Evolutionary conservation across 306 rosid genomes (phyloP), one percentile per base, ranked within the genome.

Genomic region (Dalbergia cultrata): DNA sequence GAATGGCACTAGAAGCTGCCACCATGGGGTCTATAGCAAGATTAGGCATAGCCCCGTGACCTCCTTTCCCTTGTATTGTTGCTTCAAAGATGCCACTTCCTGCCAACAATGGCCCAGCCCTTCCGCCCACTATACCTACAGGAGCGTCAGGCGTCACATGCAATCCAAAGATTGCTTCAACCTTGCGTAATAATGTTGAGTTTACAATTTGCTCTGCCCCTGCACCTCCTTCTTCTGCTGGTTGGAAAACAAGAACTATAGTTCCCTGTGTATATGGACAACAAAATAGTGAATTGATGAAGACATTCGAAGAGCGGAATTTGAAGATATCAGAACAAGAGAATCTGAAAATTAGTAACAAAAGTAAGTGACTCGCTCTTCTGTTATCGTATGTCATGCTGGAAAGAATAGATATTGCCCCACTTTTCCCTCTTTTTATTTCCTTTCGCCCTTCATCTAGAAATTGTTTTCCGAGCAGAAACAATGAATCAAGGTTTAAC

Each of bases 191-290:
- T 9, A 5, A 60, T 13, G 60, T 70, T 19, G 33, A 3, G 1
- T 60, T 47, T 16, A 74, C 8, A 16, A 74, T 43, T 61, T 45
- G 26, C 59, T 74, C 26, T 5, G 79, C 70, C 17, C 79, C 79
- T 43, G 8, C 70, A 60, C 47, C 59, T 45, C 79, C 60, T 44
- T 74, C 79, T 47, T 74, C 79, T 13, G 60, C 79, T 60, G 79
- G 79, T 60, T 74, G 79, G 58, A 74, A 74, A 44, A 74, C 70
- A 74, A 74, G 79, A 59, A 74, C 70, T 22, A 74, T 11, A 13
- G 79, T 74, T 13, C 79, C 79, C 79, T 74, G n/a, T 60, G 14
- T 74, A 22, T 26, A 26, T 26, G 31, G 70, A 60, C 31, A 74
- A 16, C 59, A 41, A 74, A 22, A 10, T 22, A 13, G 14, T 9